Base-by-base conservation (phyloP, 129 eudicot species). In the Flaveria brownii region DNA sequence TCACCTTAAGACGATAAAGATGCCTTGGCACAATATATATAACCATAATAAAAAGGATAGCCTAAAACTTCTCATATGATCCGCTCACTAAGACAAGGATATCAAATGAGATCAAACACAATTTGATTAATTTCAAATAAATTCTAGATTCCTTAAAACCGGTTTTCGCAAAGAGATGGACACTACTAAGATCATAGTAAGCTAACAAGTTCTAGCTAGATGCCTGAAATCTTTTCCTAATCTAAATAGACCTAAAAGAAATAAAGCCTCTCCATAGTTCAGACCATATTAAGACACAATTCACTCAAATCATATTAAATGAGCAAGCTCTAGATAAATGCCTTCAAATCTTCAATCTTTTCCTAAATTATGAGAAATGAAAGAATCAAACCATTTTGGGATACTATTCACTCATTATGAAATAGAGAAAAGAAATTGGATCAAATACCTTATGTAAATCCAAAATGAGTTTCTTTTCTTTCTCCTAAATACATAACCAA, bases 111-210 rank as follows among this genome's bases (percentile, higher is more conserved):
- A 59, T 71, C 63, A 26, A 18, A 22, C 52, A 59, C 14, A 73
- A 64, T 33, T 66, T 66, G 18, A 50, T 50, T 50, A 3, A 50
- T 50, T 50, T 50, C 43, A 42, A 52, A 9, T 5, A 46, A 57
- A 33, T 20, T 42, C 17, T 50, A 64, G 66, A 76, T 49, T 52
- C 25, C 16, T 26, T 26, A 52, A 71, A 25, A 15, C 18, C 2
- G 12, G 12, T 61, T 26, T 30, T 33, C 30, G 23, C 9, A 41
- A 75, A 76, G 25, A 51, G 15, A 41, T 22, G 26, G 15, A 36
- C 41, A 76, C 16, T 28, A 64, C 23, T 65, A 36, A 30, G 66
- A 67, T 65, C 62, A 52, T 54, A 68, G 42, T 56, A 68, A 77
- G 57, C 56, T 57, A 72, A 72, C 41, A 36, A 36, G 41, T 36